Percentiles rank a stretch among this genome's conserved stretches.
Conservation (phyloP, 345 rosid species). For the Citrus medica region DNA sequence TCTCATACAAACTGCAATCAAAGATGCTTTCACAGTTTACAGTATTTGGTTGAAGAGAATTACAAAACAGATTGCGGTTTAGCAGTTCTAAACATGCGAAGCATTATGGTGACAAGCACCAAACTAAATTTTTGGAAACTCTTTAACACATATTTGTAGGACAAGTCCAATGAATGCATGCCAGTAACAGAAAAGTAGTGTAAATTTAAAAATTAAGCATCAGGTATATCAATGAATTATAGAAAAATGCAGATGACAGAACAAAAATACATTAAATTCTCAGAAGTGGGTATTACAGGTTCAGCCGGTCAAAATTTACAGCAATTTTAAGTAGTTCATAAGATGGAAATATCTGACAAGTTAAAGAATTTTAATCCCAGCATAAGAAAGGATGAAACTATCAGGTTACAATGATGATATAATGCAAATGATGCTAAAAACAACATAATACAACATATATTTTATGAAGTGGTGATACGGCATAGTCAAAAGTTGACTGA, state of each 20-base stretch:
- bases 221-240: too few relatives aligned
- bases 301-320: too few relatives aligned
- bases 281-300: neutral
- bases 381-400: neutral
- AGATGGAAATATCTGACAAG: neutral
- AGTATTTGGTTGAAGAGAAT: neutral
- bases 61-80: too few relatives aligned
- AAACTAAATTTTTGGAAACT: neutral
- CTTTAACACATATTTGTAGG: neutral
- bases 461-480: neutral
- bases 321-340: neutral
- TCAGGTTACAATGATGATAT: neutral
- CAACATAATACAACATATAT: neutral
- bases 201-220: too few relatives aligned
- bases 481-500: neutral
- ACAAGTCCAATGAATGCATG: neutral
- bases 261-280: neutral
- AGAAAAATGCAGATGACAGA: neutral
- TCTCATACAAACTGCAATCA: neutral
- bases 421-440: slow-evolving; percentile 6
- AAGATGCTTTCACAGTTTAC: neutral
- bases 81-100: too few relatives aligned
- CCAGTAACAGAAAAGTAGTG: neutral
- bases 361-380: neutral
- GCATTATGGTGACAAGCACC: neutral